Percentiles rank a stretch among this genome's conserved stretches.
Evolutionary conservation across 2,329 filamentous ascomycete species (phyloP).

Genomic region (Fusarium sambucinum): DNA sequence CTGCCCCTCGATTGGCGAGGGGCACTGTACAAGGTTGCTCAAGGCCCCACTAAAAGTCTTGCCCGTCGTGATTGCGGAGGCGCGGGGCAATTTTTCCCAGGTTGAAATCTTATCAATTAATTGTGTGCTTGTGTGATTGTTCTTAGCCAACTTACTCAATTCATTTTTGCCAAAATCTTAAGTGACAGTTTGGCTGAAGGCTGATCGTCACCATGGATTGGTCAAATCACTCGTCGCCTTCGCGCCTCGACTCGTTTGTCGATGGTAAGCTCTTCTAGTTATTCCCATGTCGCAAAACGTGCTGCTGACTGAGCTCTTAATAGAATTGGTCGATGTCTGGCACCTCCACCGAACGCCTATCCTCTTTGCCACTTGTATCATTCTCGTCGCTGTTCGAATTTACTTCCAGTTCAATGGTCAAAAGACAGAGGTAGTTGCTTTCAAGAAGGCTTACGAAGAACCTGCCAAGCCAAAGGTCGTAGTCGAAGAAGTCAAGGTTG

Average conservation of each 20-base stretch:
- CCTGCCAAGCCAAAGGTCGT: conserved; percentile 17
- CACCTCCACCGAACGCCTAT: conserved; percentile 61
- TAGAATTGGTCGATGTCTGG: conserved; percentile 60
- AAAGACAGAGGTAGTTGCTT: conserved; percentile 52
- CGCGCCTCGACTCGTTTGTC: conserved; percentile 44
- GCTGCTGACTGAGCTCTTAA: conserved; percentile 20
- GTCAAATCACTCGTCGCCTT: conserved; percentile 44
- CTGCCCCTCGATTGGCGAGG: conserved; percentile 43
- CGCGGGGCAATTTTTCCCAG: conserved; percentile 48
- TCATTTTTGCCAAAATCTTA: background rate
- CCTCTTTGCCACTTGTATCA: conserved; percentile 55
- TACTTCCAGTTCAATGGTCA: conserved; percentile 57
- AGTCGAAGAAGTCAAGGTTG: conserved; percentile 5
- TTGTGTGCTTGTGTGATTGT: conserved; percentile 24
- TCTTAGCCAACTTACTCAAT: conserved; percentile 1
- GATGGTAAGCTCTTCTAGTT: conserved; percentile 35
- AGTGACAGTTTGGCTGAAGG: conserved; percentile 22
- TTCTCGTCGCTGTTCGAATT: conserved; percentile 56
- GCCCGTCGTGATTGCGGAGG: conserved; percentile 5
- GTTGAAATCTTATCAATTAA: conserved; percentile 21
- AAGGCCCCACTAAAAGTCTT: conserved; percentile 39
- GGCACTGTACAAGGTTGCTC: conserved; percentile 28
- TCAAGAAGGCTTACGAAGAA: conserved; percentile 54
- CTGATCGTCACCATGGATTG: conserved; percentile 42
- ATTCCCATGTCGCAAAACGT: conserved; percentile 12